Conservation (phyloP, 2,329 filamentous ascomycete species). For the Fusarium sp. region DNA sequence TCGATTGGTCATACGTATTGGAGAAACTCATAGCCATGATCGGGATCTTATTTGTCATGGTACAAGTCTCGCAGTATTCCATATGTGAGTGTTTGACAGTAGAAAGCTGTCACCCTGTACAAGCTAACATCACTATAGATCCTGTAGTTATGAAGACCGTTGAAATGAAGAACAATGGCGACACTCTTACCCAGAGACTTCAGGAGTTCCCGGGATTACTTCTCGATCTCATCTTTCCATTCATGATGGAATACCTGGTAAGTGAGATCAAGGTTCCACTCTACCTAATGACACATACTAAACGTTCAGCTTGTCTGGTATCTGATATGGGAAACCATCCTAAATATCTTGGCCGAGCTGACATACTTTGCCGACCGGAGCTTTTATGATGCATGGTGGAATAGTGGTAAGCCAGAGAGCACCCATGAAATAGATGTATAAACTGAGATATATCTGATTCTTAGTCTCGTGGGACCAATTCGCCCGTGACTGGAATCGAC, state of each 20-base stretch:
- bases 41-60: slow-evolving; percentile 81
- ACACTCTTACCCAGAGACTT: slow-evolving; percentile 70
- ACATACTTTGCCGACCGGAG: slow-evolving; percentile 81
- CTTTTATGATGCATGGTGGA: slow-evolving; percentile 76
- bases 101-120: neutral
- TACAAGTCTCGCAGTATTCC: slow-evolving; percentile 78
- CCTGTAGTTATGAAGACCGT: slow-evolving; percentile 76
- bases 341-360: slow-evolving; percentile 81
- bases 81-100: slow-evolving; percentile 61
- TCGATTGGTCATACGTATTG: slow-evolving; percentile 79
- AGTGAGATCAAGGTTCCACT: slow-evolving; percentile 6
- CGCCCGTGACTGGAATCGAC: slow-evolving; percentile 81
- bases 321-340: slow-evolving; percentile 80
- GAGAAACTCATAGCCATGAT: slow-evolving; percentile 78
- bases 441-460: slow-evolving; percentile 4
- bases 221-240: slow-evolving; percentile 80
- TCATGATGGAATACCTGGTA: slow-evolving; percentile 80
- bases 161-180: slow-evolving; percentile 73
- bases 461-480: slow-evolving; percentile 78
- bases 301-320: slow-evolving; percentile 73
- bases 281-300: neutral
- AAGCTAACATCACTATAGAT: slow-evolving; percentile 52
- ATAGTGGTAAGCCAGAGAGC: slow-evolving; percentile 56
- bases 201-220: slow-evolving; percentile 78
- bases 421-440: neutral